Conservation (phyloP, 2,329 filamentous ascomycete genomes). For the Periconia sp. region DNA sequence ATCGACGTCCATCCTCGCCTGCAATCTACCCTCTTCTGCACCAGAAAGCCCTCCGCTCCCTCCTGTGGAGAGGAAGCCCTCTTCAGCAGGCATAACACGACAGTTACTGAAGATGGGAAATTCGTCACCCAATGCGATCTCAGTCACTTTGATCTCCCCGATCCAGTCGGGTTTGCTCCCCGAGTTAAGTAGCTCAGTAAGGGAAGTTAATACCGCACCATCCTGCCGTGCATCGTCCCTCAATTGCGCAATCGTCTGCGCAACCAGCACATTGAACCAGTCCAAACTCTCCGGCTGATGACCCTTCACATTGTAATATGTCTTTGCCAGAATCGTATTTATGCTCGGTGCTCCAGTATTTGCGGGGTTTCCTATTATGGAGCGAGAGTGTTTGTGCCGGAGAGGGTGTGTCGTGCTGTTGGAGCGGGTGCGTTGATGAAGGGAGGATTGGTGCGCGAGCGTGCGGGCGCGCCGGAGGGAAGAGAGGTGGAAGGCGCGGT, state of each 20-base stretch:
- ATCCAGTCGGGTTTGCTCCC: slow-evolving; percentile 85
- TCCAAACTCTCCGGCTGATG: slow-evolving; percentile 97
- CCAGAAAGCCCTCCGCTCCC: slow-evolving; percentile 52
- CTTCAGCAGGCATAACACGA: slow-evolving; percentile 88
- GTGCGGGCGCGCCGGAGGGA: slow-evolving; percentile 76
- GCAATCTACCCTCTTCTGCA: slow-evolving; percentile 75
- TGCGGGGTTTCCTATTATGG: slow-evolving; percentile 53
- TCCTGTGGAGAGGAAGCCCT: slow-evolving; percentile 61
- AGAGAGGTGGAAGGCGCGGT: slow-evolving; percentile 76
- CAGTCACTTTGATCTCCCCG: slow-evolving; percentile 91
- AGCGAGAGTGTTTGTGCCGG: slow-evolving; percentile 47
- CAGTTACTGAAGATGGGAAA: slow-evolving; percentile 99
- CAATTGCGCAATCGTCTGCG: slow-evolving; percentile 95
- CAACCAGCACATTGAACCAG: slow-evolving; percentile 98
- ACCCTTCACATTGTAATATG: slow-evolving; percentile 94
- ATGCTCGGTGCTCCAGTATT: slow-evolving; percentile 74
- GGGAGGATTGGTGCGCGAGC: slow-evolving; percentile 64
- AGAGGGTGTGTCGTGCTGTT: slow-evolving; percentile 11
- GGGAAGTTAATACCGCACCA: slow-evolving; percentile 83
- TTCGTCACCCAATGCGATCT: slow-evolving; percentile 92
- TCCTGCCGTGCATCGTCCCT: slow-evolving; percentile 90
- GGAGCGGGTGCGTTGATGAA: slow-evolving; percentile 27
- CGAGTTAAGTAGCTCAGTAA: slow-evolving; percentile 89
- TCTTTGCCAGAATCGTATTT: slow-evolving; percentile 93
- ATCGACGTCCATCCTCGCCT: slow-evolving; percentile 97